Base-by-base conservation (phyloP, 768 basidiomycete genomes). In the Infundibulicybe gibba region DNA sequence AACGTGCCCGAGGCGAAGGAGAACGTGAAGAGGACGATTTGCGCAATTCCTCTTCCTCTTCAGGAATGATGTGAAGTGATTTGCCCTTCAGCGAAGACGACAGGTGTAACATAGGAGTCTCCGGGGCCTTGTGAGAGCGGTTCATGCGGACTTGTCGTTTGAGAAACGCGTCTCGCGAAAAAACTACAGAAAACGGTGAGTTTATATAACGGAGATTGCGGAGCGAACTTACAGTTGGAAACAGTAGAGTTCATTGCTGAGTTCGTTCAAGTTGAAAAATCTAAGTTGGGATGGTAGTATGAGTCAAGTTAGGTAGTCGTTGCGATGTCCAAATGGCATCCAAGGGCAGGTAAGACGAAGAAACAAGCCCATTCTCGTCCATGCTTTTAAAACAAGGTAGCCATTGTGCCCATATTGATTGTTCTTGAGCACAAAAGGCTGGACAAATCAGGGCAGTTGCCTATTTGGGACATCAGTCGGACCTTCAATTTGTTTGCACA, bases 41-140 rank as follows among this genome's bases (percentile, higher is more conserved):
- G 11, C 58, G 54, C n/a, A 54, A 43, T 32, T 59, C 64, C 40
- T 69, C 63, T n/a, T 58, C 64, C 49, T 70, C 66, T 41, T 70
- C 65, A 1, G 53, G 52, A 37, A 68, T 68, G 32, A 66, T 61
- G 39, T 64, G 58, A 45, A 68, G 56, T 37, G 50, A 47, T 38
- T 53, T 51, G 10, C 51, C 57, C 6, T 41, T 47, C 40, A 45
- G 32, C 34, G 51, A 59, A 30, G 56, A 47, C 13, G 55, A 48
- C 44, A 48, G 47, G 35, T 45, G 51, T 44, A 43, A 25, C 45
- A 50, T 51, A 43, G 44, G 25, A 37, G 19, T 46, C 35, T 40
- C 32, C 12, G 40, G 6, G 25, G 43, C 45, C 25, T 56, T 61
- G 40, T 58, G 56, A 20, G 55, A 41, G 17, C 58, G 54, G 20